Base-by-base conservation (phyloP, 2,329 filamentous ascomycete genomes). In the Calonectria hongkongensis region DNA sequence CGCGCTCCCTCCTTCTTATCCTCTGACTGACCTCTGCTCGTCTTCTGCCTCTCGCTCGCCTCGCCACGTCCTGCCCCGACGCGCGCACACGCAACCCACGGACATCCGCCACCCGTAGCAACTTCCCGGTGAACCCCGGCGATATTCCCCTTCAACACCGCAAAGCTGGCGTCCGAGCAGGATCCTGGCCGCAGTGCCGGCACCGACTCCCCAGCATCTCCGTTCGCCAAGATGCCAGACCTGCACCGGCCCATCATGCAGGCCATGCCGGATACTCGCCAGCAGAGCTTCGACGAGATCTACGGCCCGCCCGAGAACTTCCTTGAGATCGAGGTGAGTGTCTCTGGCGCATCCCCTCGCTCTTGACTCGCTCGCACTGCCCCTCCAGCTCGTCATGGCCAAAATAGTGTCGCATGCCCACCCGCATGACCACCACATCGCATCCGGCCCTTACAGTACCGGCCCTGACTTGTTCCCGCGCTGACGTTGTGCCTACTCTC, bases 241-340 rank as follows among this genome's bases (percentile, higher is more conserved):
- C 74, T 81, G 64, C 87, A 88, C 79, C 85, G 88, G 73, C 88
- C 89, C 78, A 90, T 89, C 81, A 89, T 93, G 87, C 90, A 92
- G 85, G 89, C 91, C 75, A 91, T 93, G 87, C 91, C 91, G 60
- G 91, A 93, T 82, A 92, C 94, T 78, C 94, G 96, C 81, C 92
- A 94, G 86, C 97, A 99, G 88, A 97, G 94, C 82, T 98, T 98
- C 83, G 97, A 99, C 87, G 97, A 99, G 89, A 98, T 98, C 84
- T 99, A 99, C 85, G 97, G 96, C 16, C 95, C 96, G 60, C 97
- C 97, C 7, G 97, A 99, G 89, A 99, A 99, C 88, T 98, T 98
- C 83, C 91, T 99, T 68, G 97, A 99, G 88, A 98, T 99, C 76
- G 97, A 99, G 89, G 96, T 97, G 71, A 75, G 80, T 68, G 84